Conservation (phyloP, 176 grass and related monocot genomes). For the Cenchrus purpureus region DNA sequence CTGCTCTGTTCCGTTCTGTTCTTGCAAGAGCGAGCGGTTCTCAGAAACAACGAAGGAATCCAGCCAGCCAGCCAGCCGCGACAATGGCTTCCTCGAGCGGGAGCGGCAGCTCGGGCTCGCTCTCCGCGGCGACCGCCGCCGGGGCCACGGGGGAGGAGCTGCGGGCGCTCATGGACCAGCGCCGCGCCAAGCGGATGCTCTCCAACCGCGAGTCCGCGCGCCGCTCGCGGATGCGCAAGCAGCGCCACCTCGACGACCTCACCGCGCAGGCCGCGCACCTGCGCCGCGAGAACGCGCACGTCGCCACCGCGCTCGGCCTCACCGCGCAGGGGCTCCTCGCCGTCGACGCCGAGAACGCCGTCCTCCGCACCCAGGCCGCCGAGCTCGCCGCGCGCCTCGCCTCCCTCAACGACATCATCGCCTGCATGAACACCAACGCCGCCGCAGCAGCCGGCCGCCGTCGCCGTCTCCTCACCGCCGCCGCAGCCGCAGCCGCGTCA, state of each 20-base stretch:
- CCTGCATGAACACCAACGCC: constrained; percentile 55
- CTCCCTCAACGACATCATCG: constrained; percentile 78
- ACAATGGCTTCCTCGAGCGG: constrained; percentile 89
- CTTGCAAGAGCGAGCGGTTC: constrained; percentile 35
- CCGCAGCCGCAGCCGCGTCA: constrained; percentile 1
- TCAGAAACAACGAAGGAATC: constrained; percentile 2
- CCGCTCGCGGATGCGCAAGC: constrained; percentile 89
- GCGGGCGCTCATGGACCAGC: constrained; percentile 67
- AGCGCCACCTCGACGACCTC: constrained; percentile 89
- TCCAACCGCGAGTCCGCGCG: constrained; percentile 94
- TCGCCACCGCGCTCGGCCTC: constrained; percentile 58
- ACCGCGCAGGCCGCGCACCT: constrained; percentile 66
- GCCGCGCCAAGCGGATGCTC: constrained; percentile 78
- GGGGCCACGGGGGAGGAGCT: constrained; percentile 62
- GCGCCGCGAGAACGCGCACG: constrained; percentile 72
- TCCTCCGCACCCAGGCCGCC: constrained; percentile 75
- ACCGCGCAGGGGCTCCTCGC: constrained; percentile 68
- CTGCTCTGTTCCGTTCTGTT: neutral
- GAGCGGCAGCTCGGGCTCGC: constrained; percentile 53
- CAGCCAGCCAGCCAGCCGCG: neutral
- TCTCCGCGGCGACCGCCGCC: constrained; percentile 47
- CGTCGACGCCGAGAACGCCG: constrained; percentile 83
- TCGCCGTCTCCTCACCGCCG: constrained; percentile 16
- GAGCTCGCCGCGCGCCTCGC: constrained; percentile 71
- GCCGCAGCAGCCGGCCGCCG: constrained; percentile 21